phyloP scores from a whole-genome alignment of 176 grass and related monocot genomes.

The Metroxylon sagu region DNA sequence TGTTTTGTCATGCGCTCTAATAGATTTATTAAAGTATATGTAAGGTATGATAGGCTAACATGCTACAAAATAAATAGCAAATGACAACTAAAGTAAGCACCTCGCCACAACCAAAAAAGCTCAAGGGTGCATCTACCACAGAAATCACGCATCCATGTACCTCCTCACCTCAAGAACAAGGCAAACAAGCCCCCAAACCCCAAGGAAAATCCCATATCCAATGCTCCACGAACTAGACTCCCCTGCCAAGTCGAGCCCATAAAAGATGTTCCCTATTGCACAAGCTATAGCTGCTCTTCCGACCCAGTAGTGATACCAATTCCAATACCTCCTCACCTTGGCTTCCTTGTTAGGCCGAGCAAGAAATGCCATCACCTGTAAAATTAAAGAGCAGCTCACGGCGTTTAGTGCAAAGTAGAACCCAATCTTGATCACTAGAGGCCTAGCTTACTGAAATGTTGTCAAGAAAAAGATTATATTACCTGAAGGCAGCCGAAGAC shows the following conservation, averaged over 20 bases:
- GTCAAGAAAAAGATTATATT: too few species aligned
- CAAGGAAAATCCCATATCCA: constrained; percentile 60
- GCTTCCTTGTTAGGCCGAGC: constrained; percentile 62
- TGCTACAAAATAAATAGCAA: too few species aligned
- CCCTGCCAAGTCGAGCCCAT: constrained; percentile 49
- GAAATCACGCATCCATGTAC: not conserved
- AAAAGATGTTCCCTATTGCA: constrained; percentile 63
- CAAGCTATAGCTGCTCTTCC: constrained; percentile 43
- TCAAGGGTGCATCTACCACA: too few species aligned
- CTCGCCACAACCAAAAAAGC: too few species aligned
- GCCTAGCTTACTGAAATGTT: too few species aligned
- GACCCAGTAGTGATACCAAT: constrained; percentile 85
- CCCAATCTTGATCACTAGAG: too few species aligned
- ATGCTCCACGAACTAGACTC: constrained; percentile 50
- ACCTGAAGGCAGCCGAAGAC: constrained; percentile 62
- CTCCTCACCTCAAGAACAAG: constrained; percentile 48
- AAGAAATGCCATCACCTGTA: constrained; percentile 57
- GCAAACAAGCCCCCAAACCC: constrained; percentile 49
- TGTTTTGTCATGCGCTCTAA: too few species aligned
- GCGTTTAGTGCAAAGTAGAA: too few species aligned
- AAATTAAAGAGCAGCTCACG: too few species aligned
- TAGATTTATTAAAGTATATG: too few species aligned
- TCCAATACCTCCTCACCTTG: constrained; percentile 83
- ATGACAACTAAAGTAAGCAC: too few species aligned
- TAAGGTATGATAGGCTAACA: too few species aligned